Base-by-base conservation (phyloP, 306 rosid species). In the Astragalus membranaceus region DNA sequence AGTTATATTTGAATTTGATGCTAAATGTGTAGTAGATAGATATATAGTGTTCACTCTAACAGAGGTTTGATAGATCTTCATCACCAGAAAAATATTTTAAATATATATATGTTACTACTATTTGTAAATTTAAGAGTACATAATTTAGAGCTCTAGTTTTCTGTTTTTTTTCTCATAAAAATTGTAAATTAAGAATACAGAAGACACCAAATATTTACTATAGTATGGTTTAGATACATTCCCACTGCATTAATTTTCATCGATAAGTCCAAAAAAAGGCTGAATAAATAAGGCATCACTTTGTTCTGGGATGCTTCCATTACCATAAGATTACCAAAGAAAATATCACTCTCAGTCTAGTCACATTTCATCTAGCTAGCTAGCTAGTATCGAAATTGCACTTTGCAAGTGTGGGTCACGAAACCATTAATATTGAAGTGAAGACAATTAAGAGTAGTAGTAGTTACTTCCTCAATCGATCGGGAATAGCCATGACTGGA, bases 401-500 rank as follows among this genome's bases (percentile, higher is more conserved):
- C 2, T 36, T 50, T 69, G 15, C 53, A 3, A 17, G 74, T 16
- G 52, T 37, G n/a, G n/a, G n/a, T n/a, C n/a, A n/a, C 52, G 3
- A 53, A 20, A 20, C 1, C 23, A 20, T 51, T 6, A n/a, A 4
- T 35, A 20, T 29, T 55, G 64, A 39, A 39, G 13, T 57, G 12
- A 33, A 57, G 62, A 53, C 33, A 51, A 0, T 1, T 16, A 4
- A 7, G 8, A 6, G 39, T n/a, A n/a, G n/a, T n/a, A n/a, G n/a
- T n/a, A n/a, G n/a, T n/a, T n/a, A n/a, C 39, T 5, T 5, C 3
- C 3, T 39, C 8, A 3, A 37, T 8, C 7, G 26, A 55, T 39
- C 14, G 42, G 47, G n/a, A 71, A 10, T 33, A 73, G 66, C 32
- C 74, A 90, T 90, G 96, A 67, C 91, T 1, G 90, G 79, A 5